Percentiles rank a stretch among this genome's conserved stretches.
Evolutionary conservation across 495 filamentous ascomycete species (phyloP).

Genomic region (Talaromyces stipitatus): DNA sequence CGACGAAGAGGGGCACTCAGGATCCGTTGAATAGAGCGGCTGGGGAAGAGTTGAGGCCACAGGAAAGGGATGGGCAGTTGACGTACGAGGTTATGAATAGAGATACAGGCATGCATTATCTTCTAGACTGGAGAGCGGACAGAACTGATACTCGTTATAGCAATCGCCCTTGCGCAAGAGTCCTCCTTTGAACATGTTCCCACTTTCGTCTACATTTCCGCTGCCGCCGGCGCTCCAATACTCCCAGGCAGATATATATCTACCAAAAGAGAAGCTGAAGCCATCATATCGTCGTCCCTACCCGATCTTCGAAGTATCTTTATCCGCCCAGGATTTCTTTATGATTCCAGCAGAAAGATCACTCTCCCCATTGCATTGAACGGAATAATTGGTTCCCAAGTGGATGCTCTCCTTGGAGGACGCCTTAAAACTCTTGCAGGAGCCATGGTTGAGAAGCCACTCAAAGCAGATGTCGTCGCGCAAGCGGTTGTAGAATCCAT

Average conservation of each 20-base stretch:
- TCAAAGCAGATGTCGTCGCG: slow-evolving; percentile 78
- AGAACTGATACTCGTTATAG: slow-evolving; percentile 14
- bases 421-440: slow-evolving; percentile 66
- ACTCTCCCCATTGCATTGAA: slow-evolving; percentile 77
- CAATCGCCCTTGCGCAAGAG: slow-evolving; percentile 78
- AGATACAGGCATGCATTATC: slow-evolving; percentile 54
- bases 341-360: slow-evolving; percentile 70
- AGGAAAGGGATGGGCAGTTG: slow-evolving; percentile 63
- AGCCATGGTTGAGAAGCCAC: slow-evolving; percentile 72
- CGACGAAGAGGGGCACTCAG: slow-evolving; percentile 53
- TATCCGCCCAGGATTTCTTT: slow-evolving; percentile 80
- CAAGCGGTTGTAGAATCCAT: slow-evolving; percentile 79
- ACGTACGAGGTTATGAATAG: slow-evolving; percentile 99
- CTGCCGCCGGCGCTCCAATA: slow-evolving; percentile 74
- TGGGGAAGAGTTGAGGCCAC: slow-evolving; percentile 52
- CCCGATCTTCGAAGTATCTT: slow-evolving; percentile 72
- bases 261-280: slow-evolving; percentile 89
- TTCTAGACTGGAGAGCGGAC: background rate
- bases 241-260: slow-evolving; percentile 80
- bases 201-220: slow-evolving; percentile 80
- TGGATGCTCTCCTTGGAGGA: slow-evolving; percentile 70
- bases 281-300: slow-evolving; percentile 61
- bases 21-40: slow-evolving; percentile 56
- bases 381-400: slow-evolving; percentile 56
- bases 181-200: slow-evolving; percentile 53